Conservation (phyloP, 2,329 filamentous ascomycete species). For the Neonectria magnoliae region DNA sequence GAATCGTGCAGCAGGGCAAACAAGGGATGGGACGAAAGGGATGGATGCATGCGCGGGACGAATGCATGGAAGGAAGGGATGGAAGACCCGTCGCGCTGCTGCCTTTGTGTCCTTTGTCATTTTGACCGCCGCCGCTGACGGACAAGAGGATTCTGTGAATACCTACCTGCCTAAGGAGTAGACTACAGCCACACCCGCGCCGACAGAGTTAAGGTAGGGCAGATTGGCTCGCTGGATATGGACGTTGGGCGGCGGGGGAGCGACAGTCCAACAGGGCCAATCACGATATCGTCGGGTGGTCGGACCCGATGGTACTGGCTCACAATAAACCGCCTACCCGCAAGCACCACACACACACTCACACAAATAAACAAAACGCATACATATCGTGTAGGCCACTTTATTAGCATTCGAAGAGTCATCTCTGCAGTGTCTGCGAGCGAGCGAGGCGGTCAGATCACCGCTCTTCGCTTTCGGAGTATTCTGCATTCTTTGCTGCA, state of each 20-base stretch:
- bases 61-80: conserved; percentile 10
- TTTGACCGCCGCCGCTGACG: conserved; percentile 11
- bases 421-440: neutral
- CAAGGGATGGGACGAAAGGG: conserved; percentile 3
- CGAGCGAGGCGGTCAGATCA: conserved; percentile 26
- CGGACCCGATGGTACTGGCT: conserved; percentile 22
- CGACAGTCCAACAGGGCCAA: neutral
- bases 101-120: conserved; percentile 3
- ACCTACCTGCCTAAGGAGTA: too few relatives aligned
- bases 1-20: conserved; percentile 9
- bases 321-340: conserved; percentile 3
- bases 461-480: conserved; percentile 3
- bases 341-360: neutral
- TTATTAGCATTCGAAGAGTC: neutral
- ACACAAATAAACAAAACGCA: conserved; percentile 1
- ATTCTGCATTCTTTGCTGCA: neutral
- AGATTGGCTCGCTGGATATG: neutral
- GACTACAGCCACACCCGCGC: neutral
- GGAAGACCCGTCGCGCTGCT: neutral
- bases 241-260: neutral
- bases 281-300: conserved; percentile 14
- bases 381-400: conserved; percentile 8
- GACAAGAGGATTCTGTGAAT: neutral
- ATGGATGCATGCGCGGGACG: conserved; percentile 14
- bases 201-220: neutral